These are phyloP conservation scores for Mrakia hoshinonis DNA, from an alignment of 768 basidiomycete species.

Conservation along the genomic window DNA sequence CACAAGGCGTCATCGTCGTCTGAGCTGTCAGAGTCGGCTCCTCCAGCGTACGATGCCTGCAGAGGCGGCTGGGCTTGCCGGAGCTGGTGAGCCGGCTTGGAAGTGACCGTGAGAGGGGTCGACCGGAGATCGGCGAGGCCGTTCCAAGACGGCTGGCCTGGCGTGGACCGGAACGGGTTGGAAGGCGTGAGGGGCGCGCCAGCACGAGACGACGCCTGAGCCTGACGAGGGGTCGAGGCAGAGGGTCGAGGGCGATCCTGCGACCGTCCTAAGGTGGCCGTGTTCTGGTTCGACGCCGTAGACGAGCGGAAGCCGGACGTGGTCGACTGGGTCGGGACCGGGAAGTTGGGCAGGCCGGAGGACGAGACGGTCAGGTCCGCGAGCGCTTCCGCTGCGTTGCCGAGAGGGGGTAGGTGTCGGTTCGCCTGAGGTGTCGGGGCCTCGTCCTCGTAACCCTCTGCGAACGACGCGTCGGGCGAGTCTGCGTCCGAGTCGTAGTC, in stretches of 20 bases:
- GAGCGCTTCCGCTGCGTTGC: neutral
- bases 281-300: neutral
- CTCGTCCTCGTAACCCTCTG: slow-evolving; percentile 11
- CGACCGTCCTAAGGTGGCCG: neutral
- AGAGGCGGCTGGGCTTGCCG: neutral
- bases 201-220: neutral
- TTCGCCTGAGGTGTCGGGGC: neutral
- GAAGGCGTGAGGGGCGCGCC: neutral
- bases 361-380: slow-evolving; percentile 13
- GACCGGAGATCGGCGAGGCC: slow-evolving; percentile 45
- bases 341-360: slow-evolving; percentile 14
- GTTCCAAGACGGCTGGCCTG: slow-evolving; percentile 36
- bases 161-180: neutral
- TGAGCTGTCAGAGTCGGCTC: slow-evolving; percentile 40
- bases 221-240: slow-evolving; percentile 3
- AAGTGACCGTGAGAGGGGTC: slow-evolving; percentile 48
- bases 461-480: slow-evolving; percentile 28
- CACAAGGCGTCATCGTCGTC: slow-evolving; percentile 38
- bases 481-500: slow-evolving; percentile 26
- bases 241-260: neutral
- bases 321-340: slow-evolving; percentile 6
- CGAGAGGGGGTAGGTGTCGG: neutral
- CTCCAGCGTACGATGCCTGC: neutral
- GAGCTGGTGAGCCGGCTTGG: slow-evolving; percentile 8
- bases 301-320: neutral